These are phyloP conservation scores for Nicotiana rustica DNA, from an alignment of 305 asterid species.

Conservation along the genomic window DNA sequence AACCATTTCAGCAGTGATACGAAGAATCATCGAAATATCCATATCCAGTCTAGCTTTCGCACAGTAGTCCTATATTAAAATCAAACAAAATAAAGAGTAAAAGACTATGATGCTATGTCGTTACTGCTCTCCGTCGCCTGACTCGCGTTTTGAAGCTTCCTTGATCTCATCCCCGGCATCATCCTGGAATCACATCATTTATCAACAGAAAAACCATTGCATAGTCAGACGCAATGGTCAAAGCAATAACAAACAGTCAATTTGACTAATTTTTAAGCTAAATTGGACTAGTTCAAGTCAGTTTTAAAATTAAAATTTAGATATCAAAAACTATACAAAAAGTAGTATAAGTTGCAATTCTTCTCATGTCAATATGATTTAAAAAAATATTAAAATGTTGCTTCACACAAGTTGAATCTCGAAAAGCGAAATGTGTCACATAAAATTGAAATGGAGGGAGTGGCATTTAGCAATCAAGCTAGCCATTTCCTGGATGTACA, in stretches of 20 bases:
- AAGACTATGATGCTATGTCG: conserved; percentile 37
- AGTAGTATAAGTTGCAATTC: too few relatives aligned
- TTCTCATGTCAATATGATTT: too few relatives aligned
- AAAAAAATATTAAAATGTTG: too few relatives aligned
- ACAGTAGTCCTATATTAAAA: too few relatives aligned
- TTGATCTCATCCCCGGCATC: conserved; percentile 78
- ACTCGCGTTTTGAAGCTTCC: conserved; percentile 63
- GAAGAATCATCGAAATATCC: background rate
- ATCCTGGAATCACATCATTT: conserved; percentile 49
- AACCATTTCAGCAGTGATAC: background rate
- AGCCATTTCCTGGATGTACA: conserved; percentile 14
- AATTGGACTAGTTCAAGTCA: too few relatives aligned
- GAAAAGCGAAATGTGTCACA: too few relatives aligned
- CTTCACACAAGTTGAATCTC: too few relatives aligned
- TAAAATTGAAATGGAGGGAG: background rate
- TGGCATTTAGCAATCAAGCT: background rate
- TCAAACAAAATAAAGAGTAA: conserved; percentile 34
- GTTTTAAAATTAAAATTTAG: too few relatives aligned
- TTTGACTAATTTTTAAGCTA: too few relatives aligned
- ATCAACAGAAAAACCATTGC: conserved; percentile 7
- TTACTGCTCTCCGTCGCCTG: conserved; percentile 58
- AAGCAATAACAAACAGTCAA: background rate
- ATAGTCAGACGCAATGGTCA: conserved; percentile 3
- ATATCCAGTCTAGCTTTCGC: too few relatives aligned
- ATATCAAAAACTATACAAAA: too few relatives aligned